Evolutionary conservation across 306 rosid species (phyloP).

Genomic region (Carpinus fangiana): DNA sequence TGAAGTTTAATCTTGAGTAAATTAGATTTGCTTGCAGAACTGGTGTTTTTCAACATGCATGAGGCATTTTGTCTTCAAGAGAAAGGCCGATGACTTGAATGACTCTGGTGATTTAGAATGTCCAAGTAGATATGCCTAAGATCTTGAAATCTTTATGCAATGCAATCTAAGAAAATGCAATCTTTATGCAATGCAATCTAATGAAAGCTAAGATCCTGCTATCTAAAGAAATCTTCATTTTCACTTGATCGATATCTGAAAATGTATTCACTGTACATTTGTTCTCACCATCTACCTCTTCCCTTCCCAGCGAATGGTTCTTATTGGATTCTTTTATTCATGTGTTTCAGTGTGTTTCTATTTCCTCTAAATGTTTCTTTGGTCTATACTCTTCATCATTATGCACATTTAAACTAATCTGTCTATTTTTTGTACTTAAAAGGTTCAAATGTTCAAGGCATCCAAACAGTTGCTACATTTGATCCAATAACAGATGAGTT

Average conservation of each 20-base stretch:
- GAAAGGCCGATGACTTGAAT: neutral
- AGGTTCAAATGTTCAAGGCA: conserved; percentile 98
- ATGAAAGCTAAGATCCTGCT: too few relatives aligned
- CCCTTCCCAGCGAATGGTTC: neutral
- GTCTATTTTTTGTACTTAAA: conserved; percentile 25
- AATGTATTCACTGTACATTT: neutral
- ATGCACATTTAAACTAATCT: conserved; percentile 25
- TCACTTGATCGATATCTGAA: neutral
- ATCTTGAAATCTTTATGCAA: neutral
- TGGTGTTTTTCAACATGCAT: neutral
- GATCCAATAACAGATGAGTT: conserved; percentile 86
- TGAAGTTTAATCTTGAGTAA: neutral
- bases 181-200: neutral
- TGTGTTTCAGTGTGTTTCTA: neutral
- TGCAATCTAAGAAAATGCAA: neutral
- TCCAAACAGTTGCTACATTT: conserved; percentile 82
- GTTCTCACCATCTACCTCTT: too few relatives aligned
- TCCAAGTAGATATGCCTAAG: neutral
- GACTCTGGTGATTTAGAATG: neutral
- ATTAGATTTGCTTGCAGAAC: neutral
- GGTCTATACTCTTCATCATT: neutral
- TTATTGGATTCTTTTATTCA: neutral
- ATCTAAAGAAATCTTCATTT: too few relatives aligned
- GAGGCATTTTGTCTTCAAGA: neutral
- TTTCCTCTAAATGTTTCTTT: neutral